Base-by-base conservation (phyloP, 2,329 filamentous ascomycete species). In the Coniochaeta pulveracea region DNA sequence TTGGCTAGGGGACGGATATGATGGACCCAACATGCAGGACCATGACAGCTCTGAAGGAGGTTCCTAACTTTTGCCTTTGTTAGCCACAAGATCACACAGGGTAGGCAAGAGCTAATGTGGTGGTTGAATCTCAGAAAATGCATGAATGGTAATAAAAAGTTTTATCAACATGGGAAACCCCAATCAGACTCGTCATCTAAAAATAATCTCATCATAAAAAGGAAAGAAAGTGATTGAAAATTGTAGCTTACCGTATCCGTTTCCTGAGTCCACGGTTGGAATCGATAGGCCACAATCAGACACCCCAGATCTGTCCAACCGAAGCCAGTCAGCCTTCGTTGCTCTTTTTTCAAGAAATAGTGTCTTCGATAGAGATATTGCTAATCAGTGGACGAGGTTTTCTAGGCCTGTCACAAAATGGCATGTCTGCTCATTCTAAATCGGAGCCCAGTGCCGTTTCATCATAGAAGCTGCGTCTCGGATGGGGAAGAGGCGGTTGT, bases 391-490 rank as follows among this genome's bases (percentile, higher is more conserved):
- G 86, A 84, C 85, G 77, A 93, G 86, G 88, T 93, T 94, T 94
- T 93, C 85, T 93, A 94, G 85, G 86, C 86, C 85, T 93, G 85
- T 84, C 85, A 62, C 85, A 83, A 51, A 72, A 63, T 84, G 85
- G 85, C 75, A 81, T 74, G 76, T 86, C 83, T 58, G 67, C 86
- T 85, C 85, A 76, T 76, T 65, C 59, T 56, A 57, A 58, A 66
- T 93, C 85, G 80, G 86, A 89, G 86, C 86, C 86, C 86, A 94
- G 86, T 94, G 86, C 86, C 84, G 63, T 69, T 82, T 85, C 83
- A 86, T 89, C 83, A 84, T 75, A 47, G 50, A 45, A 48, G 34
- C 36, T 33, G 14, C 21, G 19, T 29, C 36, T 22, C 40, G 36
- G 21, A 21, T 14, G 19, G 33, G 15, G 17, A 34, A 34, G 17